Conservation (phyloP, 23 red algal genomes). For the Gracilaria gracilis region DNA sequence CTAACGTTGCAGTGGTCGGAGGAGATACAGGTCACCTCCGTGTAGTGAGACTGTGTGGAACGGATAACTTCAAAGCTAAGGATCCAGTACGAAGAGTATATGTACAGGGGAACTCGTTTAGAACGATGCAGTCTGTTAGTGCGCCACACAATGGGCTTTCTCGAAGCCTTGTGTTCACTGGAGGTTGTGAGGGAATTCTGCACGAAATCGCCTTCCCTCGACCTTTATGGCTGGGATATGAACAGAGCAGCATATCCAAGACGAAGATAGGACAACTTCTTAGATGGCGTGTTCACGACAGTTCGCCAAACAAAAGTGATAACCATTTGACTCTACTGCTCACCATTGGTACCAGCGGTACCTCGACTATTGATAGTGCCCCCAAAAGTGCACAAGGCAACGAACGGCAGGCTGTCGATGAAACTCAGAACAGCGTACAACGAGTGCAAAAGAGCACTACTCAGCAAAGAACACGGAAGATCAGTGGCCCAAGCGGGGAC, state of each 20-base stretch:
- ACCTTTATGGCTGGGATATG: constrained; percentile 29
- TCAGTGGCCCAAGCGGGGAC: not conserved
- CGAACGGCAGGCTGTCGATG: not conserved
- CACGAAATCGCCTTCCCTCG: constrained; percentile 57
- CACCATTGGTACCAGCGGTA: not conserved
- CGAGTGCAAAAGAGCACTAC: not conserved
- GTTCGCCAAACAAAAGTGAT: not conserved
- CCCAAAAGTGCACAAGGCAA: not conserved
- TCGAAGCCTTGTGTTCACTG: constrained; percentile 49
- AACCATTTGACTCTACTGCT: not conserved
- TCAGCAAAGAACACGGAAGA: not conserved
- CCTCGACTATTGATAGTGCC: not conserved
- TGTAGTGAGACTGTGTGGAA: constrained; percentile 44
- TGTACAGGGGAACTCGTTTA: constrained; percentile 44
- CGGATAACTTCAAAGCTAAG: constrained; percentile 24
- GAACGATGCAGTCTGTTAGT: constrained; percentile 58
- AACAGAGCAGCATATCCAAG: constrained; percentile 28
- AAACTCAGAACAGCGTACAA: too few species aligned
- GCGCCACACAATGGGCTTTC: not conserved
- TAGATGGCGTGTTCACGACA: constrained; percentile 32
- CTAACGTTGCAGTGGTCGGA: constrained; percentile 55
- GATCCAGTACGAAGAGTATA: constrained; percentile 41
- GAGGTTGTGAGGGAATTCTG: constrained; percentile 62
- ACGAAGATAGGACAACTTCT: constrained; percentile 28
- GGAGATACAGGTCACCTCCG: constrained; percentile 49